phyloP scores from a whole-genome alignment of 2,329 filamentous ascomycete species.

The Xylaria sp. region DNA sequence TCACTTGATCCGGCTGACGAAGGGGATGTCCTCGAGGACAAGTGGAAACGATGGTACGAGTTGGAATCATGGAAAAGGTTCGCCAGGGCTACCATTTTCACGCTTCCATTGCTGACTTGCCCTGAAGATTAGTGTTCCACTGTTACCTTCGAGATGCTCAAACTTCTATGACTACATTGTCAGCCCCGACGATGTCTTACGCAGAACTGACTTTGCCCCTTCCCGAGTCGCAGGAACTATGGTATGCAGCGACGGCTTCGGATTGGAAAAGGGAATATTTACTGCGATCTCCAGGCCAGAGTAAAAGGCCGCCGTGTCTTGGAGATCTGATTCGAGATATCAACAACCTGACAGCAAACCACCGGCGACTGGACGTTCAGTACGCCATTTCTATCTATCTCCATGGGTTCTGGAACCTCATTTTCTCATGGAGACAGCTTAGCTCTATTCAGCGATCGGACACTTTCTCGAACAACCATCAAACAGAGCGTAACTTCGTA shows the following conservation, averaged over 20 bases:
- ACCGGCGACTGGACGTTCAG: slow-evolving; percentile 57
- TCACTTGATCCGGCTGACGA: slow-evolving; percentile 56
- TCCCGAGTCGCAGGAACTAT: slow-evolving; percentile 63
- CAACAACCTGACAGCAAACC: slow-evolving; percentile 52
- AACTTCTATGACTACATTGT: slow-evolving; percentile 67
- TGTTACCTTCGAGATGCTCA: slow-evolving; percentile 68
- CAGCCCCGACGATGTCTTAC: slow-evolving; percentile 68
- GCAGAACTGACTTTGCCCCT: slow-evolving; percentile 68
- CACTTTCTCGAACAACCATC: slow-evolving; percentile 47
- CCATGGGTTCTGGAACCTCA: slow-evolving; percentile 66
- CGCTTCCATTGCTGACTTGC: slow-evolving; percentile 3
- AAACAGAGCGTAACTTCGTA: slow-evolving; percentile 48
- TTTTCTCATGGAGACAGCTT: slow-evolving; percentile 68
- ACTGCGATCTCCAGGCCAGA: slow-evolving; percentile 41
- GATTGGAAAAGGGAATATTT: slow-evolving; percentile 68
- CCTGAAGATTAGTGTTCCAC: slow-evolving; percentile 61
- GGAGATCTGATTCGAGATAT: slow-evolving; percentile 61
- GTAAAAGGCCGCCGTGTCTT: slow-evolving; percentile 51
- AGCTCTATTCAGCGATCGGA: slow-evolving; percentile 52
- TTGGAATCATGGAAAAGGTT: slow-evolving; percentile 68
- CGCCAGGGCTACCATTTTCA: neutral
- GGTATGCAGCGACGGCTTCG: slow-evolving; percentile 64
- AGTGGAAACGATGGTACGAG: slow-evolving; percentile 68
- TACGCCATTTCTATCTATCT: slow-evolving; percentile 63
- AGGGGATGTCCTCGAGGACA: slow-evolving; percentile 59